These are phyloP conservation scores for Scutellaria barbata DNA, from an alignment of 257 asterid genomes.

Conservation along the genomic window DNA sequence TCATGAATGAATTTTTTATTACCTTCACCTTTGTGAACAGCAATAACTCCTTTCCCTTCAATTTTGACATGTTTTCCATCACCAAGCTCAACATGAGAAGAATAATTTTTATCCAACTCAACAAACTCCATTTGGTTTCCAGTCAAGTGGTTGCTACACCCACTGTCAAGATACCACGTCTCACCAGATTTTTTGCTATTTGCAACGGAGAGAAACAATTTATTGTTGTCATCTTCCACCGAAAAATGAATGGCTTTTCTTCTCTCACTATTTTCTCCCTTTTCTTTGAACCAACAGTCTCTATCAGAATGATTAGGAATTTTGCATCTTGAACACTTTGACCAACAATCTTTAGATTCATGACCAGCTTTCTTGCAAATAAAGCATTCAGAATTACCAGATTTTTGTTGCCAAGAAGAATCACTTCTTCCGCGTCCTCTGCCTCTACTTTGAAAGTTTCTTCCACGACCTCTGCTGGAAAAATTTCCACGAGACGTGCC, in stretches of 20 bases:
- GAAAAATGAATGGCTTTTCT: not conserved
- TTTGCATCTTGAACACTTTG: not conserved
- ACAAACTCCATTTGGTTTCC: not conserved
- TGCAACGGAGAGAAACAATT: not conserved
- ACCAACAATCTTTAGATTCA: not conserved
- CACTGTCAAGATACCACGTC: not conserved
- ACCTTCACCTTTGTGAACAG: not conserved
- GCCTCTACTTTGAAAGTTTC: not conserved
- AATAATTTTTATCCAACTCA: not conserved
- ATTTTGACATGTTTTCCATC: not conserved
- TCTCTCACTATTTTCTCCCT: not conserved
- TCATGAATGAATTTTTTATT: not conserved
- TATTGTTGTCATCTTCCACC: not conserved
- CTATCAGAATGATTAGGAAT: slow-evolving; percentile 7
- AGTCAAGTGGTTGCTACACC: slow-evolving; percentile 2
- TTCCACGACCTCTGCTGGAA: not conserved
- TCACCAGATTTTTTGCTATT: not conserved
- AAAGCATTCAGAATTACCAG: not conserved
- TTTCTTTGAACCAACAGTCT: not conserved
- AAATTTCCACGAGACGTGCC: not conserved
- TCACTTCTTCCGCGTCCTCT: not conserved
- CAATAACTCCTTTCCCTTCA: not conserved
- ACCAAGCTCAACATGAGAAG: slow-evolving; percentile 20
- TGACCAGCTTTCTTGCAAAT: not conserved
- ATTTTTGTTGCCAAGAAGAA: not conserved